These are phyloP conservation scores for Omphalea diandra DNA, from an alignment of 441 rosid species.

Conservation along the genomic window DNA sequence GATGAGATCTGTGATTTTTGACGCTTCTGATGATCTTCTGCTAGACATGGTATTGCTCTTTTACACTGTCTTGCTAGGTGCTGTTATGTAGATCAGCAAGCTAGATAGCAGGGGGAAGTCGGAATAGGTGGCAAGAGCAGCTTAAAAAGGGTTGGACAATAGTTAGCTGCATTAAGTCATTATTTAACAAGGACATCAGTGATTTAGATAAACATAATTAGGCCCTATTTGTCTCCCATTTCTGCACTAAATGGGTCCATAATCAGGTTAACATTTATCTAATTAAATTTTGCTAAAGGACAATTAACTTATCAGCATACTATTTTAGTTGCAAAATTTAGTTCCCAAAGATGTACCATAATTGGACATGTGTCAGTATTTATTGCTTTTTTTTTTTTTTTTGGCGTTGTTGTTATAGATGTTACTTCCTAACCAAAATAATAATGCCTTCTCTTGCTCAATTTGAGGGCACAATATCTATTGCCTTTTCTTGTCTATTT, in stretches of 20 bases:
- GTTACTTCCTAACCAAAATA: constrained; percentile 28
- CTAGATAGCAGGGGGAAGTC: constrained; percentile 22
- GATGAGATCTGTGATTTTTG: constrained; percentile 34
- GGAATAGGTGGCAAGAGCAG: constrained; percentile 15
- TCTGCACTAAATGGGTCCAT: constrained; percentile 30
- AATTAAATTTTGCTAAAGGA: not conserved
- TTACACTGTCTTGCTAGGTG: not conserved
- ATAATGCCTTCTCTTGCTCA: constrained; percentile 7
- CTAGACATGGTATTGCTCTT: constrained; percentile 29
- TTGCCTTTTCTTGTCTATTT: constrained; percentile 8
- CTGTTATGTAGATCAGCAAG: too few species aligned
- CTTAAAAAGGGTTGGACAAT: constrained; percentile 32
- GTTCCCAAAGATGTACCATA: too few species aligned
- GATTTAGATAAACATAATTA: constrained; percentile 8
- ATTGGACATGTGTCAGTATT: constrained; percentile 3
- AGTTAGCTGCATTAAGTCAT: constrained; percentile 19
- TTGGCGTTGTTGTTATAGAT: constrained; percentile 16
- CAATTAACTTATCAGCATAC: not conserved
- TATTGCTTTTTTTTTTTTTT: not conserved
- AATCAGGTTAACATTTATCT: not conserved
- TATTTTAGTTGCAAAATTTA: too few species aligned
- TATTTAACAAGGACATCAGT: constrained; percentile 1
- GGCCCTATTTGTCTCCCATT: constrained; percentile 30
- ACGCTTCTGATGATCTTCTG: constrained; percentile 25
- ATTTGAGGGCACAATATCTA: constrained; percentile 1